These are phyloP conservation scores for Aspergillus hortae DNA, from an alignment of 2,329 filamentous ascomycete species.

Conservation along the genomic window DNA sequence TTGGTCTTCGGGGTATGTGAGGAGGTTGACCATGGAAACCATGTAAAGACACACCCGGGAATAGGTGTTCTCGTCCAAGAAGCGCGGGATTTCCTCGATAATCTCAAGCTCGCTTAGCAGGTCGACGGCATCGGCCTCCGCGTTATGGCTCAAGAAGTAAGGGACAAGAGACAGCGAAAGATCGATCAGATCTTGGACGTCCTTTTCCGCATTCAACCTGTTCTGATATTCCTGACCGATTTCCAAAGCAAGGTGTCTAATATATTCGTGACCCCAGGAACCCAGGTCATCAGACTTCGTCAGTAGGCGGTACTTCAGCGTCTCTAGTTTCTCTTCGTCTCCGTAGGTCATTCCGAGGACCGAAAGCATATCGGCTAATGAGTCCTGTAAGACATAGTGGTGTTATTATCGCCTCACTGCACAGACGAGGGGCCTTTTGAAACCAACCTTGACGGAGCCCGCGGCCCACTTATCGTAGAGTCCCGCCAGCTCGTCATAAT, in stretches of 20 bases:
- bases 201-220: slow-evolving; percentile 78
- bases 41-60: slow-evolving; percentile 93
- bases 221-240: slow-evolving; percentile 93
- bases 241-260: slow-evolving; percentile 89
- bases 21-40: slow-evolving; percentile 96
- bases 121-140: slow-evolving; percentile 96
- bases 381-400: slow-evolving; percentile 44
- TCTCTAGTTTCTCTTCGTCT: slow-evolving; percentile 92
- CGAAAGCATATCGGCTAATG: slow-evolving; percentile 90
- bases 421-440: neutral
- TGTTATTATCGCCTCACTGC: slow-evolving; percentile 4
- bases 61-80: slow-evolving; percentile 92
- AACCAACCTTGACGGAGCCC: slow-evolving; percentile 73
- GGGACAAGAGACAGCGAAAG: slow-evolving; percentile 82
- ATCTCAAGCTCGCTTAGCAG: slow-evolving; percentile 96
- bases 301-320: slow-evolving; percentile 89
- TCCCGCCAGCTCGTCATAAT: slow-evolving; percentile 85
- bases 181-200: slow-evolving; percentile 78
- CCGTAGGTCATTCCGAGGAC: slow-evolving; percentile 99
- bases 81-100: slow-evolving; percentile 84
- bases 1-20: slow-evolving; percentile 97
- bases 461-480: slow-evolving; percentile 86
- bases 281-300: slow-evolving; percentile 88
- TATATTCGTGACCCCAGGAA: slow-evolving; percentile 98
- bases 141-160: slow-evolving; percentile 94